Percentiles rank a stretch among this genome's conserved stretches.
Conservation (phyloP, 1,139 yeast genomes). For the Blastobotrys ciferrii region DNA sequence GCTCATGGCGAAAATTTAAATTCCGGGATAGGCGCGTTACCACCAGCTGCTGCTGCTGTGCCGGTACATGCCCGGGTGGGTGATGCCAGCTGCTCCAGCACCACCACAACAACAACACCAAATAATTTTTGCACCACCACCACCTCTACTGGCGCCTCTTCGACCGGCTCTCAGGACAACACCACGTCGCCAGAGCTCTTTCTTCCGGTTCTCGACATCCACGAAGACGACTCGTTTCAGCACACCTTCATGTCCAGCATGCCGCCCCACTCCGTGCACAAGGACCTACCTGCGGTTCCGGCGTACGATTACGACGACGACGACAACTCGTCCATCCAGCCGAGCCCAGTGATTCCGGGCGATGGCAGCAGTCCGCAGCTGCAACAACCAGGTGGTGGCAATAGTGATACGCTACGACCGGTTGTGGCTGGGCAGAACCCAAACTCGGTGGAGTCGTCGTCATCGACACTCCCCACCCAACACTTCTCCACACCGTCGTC, state of each 20-base stretch:
- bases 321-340: conserved; percentile 10
- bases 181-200: not conserved
- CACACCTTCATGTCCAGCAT: not conserved
- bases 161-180: not conserved
- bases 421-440: not conserved
- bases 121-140: not conserved
- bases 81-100: not conserved
- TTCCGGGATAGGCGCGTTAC: not conserved
- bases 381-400: no score
- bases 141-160: not conserved
- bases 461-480: conserved; percentile 6
- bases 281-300: not conserved
- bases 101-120: not conserved
- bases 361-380: not conserved
- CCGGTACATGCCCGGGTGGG: not conserved
- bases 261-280: no score
- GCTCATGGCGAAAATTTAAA: not conserved
- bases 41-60: not conserved
- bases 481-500: conserved; percentile 15
- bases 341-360: conserved; percentile 5
- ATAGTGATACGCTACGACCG: no score
- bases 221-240: conserved; percentile 3
- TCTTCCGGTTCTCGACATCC: conserved; percentile 1
- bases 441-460: conserved; percentile 1
- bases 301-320: conserved; percentile 6